Evolutionary conservation across 2,329 filamentous ascomycete species (phyloP), one percentile per base, ranked within the genome.

Genomic region (Colletotrichum graminicola): DNA sequence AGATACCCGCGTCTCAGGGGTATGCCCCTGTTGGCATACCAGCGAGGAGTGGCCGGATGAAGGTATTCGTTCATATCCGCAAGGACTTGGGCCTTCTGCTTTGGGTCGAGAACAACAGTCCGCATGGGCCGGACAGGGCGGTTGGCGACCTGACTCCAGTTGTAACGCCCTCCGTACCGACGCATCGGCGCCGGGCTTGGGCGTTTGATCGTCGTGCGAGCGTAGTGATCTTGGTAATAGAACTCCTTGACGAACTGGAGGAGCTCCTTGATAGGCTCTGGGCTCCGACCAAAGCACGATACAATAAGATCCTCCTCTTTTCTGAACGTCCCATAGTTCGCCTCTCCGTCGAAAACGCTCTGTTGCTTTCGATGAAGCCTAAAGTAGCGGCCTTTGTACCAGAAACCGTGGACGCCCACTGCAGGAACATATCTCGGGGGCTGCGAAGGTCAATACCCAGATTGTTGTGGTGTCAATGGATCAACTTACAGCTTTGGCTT

Each of bases 1-100:
- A 95, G 85, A 76, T 95, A 95, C 0, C 93, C 94, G 39, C 93
- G 83, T 0, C 93, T 86, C 63, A 95, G 90, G 0, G 93, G 93
- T 39, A 95, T 93, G 0, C 93, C 93, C 2, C 92, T 85, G 59
- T 90, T 90, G 0, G 92, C 89, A 76, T 95, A 95, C 92, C 92
- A 95, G 12, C 86, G 84, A 1, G 90, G 88, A 0, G 90, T 93
- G 0, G 85, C 83, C 0, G 93, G 92, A 65, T 94, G 89, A 0
- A 96, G 84, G 74, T 94, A 95, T 75, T 94, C 92, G 74, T 93
- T 93, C 76, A 95, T 91, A 75, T 96, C 93, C 34, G 83, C 83
- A 12, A 95, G 81, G 4, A 95, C 85, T 41, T 86, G 84, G 1
- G 86, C 82, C 80, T 95, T 95, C 76, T 93, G 88, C 56, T 85